These are phyloP conservation scores for Monosporascus cannonballus DNA, from an alignment of 2,329 filamentous ascomycete genomes.

Conservation along the genomic window DNA sequence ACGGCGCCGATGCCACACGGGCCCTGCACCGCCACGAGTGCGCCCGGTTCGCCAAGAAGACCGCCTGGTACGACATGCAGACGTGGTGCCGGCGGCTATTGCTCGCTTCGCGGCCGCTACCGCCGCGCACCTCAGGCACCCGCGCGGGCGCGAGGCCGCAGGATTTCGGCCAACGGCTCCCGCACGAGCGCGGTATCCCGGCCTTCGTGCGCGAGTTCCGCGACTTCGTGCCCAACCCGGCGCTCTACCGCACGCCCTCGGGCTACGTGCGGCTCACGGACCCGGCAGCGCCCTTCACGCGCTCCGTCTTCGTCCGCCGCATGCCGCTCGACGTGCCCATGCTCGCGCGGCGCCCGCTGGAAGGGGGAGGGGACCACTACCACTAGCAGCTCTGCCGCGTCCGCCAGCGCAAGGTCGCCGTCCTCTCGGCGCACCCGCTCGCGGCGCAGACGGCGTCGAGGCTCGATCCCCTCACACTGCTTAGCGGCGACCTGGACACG, in stretches of 20 bases:
- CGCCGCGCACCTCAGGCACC: too few relatives aligned
- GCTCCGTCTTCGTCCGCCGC: slow-evolving; percentile 7
- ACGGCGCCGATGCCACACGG: slow-evolving; percentile 11
- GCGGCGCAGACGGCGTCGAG: slow-evolving; percentile 6
- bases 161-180: background rate
- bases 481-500: slow-evolving; percentile 3
- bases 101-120: slow-evolving; percentile 5
- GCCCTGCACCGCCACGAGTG: slow-evolving; percentile 16
- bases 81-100: slow-evolving; percentile 21
- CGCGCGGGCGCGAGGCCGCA: too few relatives aligned
- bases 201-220: slow-evolving; percentile 40
- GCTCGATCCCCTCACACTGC: slow-evolving; percentile 9
- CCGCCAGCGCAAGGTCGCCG: background rate
- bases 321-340: slow-evolving; percentile 4
- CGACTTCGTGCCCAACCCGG: slow-evolving; percentile 34
- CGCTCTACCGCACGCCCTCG: slow-evolving; percentile 29
- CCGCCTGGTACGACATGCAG: slow-evolving; percentile 26
- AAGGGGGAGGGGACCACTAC: background rate
- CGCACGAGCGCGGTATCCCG: slow-evolving; percentile 28
- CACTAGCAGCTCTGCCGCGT: background rate
- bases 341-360: background rate
- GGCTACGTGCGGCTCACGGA: slow-evolving; percentile 34
- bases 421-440: slow-evolving; percentile 13
- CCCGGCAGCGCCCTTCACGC: slow-evolving; percentile 9
- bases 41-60: slow-evolving; percentile 22